phyloP scores from a whole-genome alignment of 2,329 filamentous ascomycete species.

The Trichoderma sp. region DNA sequence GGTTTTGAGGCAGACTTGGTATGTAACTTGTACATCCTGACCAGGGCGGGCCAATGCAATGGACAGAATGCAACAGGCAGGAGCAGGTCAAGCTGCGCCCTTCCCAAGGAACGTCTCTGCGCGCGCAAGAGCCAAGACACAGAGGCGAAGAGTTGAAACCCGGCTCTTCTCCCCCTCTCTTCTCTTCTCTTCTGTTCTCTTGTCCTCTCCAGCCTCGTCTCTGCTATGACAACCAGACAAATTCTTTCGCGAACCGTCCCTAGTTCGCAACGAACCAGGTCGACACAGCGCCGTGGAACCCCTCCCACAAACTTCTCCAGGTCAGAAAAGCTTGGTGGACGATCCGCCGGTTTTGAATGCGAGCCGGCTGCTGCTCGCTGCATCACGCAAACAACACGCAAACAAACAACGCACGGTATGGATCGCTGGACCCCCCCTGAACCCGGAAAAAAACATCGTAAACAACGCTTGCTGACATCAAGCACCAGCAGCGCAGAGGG shows the following conservation, averaged over 20 bases:
- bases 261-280: not conserved
- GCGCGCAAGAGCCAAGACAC: not conserved
- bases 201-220: not conserved
- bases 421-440: not conserved
- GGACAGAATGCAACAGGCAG: too few species aligned
- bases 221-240: not conserved
- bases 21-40: too few species aligned
- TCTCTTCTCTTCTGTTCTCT: not conserved
- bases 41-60: too few species aligned
- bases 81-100: not conserved
- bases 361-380: slow-evolving; percentile 2
- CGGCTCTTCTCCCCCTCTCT: not conserved
- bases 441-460: not conserved
- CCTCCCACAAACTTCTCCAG: not conserved
- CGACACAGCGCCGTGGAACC: not conserved
- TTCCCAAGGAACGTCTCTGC: too few species aligned
- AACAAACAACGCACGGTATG: slow-evolving; percentile 13
- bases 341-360: slow-evolving; percentile 5
- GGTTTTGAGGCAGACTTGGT: too few species aligned
- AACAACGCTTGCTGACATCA: slow-evolving; percentile 13
- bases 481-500: not conserved
- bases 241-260: too few species aligned
- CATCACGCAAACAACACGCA: too few species aligned
- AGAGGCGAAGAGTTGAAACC: not conserved
- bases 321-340: not conserved